A percentile compares a stretch with the other conserved stretches of the same genome.
phyloP scores from a whole-genome alignment of 1,284 basidiomycete species.

The Ustilago sp. region DNA sequence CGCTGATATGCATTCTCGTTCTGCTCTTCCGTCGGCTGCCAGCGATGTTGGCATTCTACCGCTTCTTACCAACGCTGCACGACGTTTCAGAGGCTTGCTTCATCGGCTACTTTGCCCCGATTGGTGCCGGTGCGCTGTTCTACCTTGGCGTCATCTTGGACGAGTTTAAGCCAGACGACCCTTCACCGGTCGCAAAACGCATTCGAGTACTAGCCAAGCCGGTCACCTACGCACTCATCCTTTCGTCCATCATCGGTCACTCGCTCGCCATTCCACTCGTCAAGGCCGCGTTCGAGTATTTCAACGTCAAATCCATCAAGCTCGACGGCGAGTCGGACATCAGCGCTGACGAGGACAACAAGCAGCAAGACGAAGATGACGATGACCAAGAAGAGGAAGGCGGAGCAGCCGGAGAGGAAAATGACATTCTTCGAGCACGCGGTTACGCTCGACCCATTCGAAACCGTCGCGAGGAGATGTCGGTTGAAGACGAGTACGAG shows the following conservation, averaged over 20 bases:
- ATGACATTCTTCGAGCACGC: conserved; percentile 2
- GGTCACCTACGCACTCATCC: conserved; percentile 55
- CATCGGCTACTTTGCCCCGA: conserved; percentile 70
- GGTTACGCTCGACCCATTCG: conserved; percentile 29
- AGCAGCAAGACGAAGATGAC: conserved; percentile 17
- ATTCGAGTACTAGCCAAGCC: conserved; percentile 59
- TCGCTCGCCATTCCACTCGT: conserved; percentile 57
- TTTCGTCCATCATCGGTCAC: conserved; percentile 56
- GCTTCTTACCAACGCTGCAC: conserved; percentile 64
- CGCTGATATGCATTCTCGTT: conserved; percentile 70
- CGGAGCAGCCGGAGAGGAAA: neutral
- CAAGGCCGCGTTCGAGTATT: conserved; percentile 51
- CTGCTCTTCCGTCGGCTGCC: conserved; percentile 70
- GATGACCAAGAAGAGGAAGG: conserved; percentile 1
- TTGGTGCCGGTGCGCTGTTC: conserved; percentile 70
- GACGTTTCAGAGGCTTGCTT: conserved; percentile 66
- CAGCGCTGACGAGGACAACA: conserved; percentile 15
- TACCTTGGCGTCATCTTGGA: conserved; percentile 53
- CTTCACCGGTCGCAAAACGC: conserved; percentile 24
- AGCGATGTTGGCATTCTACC: conserved; percentile 60
- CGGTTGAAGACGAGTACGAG: conserved; percentile 41
- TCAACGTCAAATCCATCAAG: conserved; percentile 52
- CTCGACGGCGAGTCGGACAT: conserved; percentile 39
- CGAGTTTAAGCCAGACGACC: conserved; percentile 49
- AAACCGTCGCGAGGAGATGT: conserved; percentile 22